Conservation (phyloP, 495 filamentous ascomycete genomes). For the Penicillium crystallinum region DNA sequence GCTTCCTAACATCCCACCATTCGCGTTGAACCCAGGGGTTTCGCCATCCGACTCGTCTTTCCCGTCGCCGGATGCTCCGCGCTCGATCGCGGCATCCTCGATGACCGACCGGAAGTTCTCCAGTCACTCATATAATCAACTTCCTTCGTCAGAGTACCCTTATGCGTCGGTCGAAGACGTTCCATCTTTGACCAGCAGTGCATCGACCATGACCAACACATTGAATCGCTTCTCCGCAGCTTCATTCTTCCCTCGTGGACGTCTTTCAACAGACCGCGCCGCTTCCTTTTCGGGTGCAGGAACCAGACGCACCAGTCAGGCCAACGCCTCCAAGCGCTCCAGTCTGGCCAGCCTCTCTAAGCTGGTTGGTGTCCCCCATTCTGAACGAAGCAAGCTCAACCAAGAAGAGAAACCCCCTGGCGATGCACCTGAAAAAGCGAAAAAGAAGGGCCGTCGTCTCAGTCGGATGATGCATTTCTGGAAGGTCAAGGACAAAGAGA, state of each 20-base stretch:
- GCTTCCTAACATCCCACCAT: conserved; percentile 40
- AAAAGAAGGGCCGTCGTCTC: conserved; percentile 67
- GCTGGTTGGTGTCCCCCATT: conserved; percentile 70
- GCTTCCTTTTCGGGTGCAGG: conserved; percentile 63
- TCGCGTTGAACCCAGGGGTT: conserved; percentile 38
- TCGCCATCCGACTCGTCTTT: conserved; percentile 40
- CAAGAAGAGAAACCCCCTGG: conserved; percentile 61
- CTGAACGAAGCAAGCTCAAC: conserved; percentile 74
- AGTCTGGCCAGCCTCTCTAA: conserved; percentile 83
- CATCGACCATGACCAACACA: conserved; percentile 74
- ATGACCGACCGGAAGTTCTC: conserved; percentile 41
- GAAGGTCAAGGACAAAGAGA: conserved; percentile 56
- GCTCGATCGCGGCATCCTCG: conserved; percentile 50
- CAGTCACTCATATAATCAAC: conserved; percentile 52
- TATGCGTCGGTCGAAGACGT: conserved; percentile 81
- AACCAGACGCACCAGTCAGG: conserved; percentile 50
- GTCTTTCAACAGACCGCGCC: conserved; percentile 55
- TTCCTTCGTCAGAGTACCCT: conserved; percentile 51
- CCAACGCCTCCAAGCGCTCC: conserved; percentile 57
- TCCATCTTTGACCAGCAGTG: conserved; percentile 79
- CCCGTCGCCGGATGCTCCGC: conserved; percentile 50
- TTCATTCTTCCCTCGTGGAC: conserved; percentile 40
- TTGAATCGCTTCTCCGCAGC: conserved; percentile 41
- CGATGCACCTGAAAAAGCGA: conserved; percentile 56
- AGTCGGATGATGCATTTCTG: conserved; percentile 83